Conservation (phyloP, 2,329 filamentous ascomycete genomes). For the Beauveria australis region DNA sequence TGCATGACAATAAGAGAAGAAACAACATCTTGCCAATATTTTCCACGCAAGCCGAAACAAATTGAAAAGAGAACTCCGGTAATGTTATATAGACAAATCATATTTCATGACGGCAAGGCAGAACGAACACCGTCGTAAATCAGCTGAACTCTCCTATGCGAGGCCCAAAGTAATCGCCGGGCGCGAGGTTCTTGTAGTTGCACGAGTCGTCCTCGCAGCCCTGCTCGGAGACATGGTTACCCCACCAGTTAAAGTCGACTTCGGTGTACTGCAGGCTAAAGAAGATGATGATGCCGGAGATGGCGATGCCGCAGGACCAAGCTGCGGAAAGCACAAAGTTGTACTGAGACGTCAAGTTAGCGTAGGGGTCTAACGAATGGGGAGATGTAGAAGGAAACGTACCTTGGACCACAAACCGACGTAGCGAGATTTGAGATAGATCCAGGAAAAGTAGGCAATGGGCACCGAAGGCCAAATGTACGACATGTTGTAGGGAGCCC, state of each 20-base stretch:
- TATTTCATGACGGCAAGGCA: constrained; percentile 3
- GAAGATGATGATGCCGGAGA: constrained; percentile 45
- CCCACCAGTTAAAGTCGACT: constrained; percentile 39
- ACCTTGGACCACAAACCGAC: constrained; percentile 45
- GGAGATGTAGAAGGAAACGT: constrained; percentile 12
- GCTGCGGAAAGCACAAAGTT: constrained; percentile 46
- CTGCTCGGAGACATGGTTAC: constrained; percentile 32
- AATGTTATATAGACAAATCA: constrained; percentile 2
- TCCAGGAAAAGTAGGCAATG: constrained; percentile 43
- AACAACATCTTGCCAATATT: not conserved
- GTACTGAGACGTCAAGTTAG: constrained; percentile 27
- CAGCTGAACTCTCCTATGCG: constrained; percentile 30
- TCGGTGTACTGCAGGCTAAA: constrained; percentile 41
- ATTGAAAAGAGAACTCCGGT: not conserved
- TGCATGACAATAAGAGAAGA: not conserved
- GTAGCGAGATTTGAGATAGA: constrained; percentile 41
- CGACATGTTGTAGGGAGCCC: constrained; percentile 42
- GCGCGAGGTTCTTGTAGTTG: constrained; percentile 24
- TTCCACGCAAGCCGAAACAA: not conserved
- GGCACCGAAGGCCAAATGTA: constrained; percentile 45
- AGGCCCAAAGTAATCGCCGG: constrained; percentile 32
- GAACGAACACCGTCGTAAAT: constrained; percentile 11
- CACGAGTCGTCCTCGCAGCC: constrained; percentile 36
- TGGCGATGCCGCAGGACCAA: constrained; percentile 41
- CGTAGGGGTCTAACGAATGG: not conserved